These are phyloP conservation scores for Coemansia sp. DNA, from an alignment of 192 early-diverging fungal genomes.

Conservation along the genomic window DNA sequence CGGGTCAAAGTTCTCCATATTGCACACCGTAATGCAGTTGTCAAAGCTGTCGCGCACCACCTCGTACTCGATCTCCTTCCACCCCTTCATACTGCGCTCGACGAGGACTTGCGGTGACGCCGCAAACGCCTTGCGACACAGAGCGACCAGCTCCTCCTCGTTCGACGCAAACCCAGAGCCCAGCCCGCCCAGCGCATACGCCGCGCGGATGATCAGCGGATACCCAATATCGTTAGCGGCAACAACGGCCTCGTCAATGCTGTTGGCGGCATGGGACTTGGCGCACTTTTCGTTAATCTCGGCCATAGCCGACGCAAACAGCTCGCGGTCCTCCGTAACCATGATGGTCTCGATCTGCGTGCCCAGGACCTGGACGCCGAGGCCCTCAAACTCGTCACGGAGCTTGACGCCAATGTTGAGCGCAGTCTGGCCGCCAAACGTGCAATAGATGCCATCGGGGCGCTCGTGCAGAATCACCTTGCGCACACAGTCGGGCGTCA, in stretches of 20 bases:
- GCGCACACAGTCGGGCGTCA: slow-evolving; percentile 92
- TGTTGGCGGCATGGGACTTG: slow-evolving; percentile 79
- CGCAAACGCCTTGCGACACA: slow-evolving; percentile 89
- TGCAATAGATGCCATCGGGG: slow-evolving; percentile 98
- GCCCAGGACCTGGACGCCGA: slow-evolving; percentile 93
- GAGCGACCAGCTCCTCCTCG: slow-evolving; percentile 76
- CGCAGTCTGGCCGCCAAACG: slow-evolving; percentile 99
- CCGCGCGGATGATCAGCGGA: slow-evolving; percentile 95
- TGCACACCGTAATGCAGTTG: slow-evolving; percentile 99
- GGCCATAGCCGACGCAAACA: slow-evolving; percentile 84
- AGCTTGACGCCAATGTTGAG: slow-evolving; percentile 95
- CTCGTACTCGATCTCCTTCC: slow-evolving; percentile 99
- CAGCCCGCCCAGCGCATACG: slow-evolving; percentile 95
- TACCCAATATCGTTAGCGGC: slow-evolving; percentile 92
- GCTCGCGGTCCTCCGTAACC: slow-evolving; percentile 96
- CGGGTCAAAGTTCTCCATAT: slow-evolving; percentile 99
- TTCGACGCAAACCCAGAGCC: slow-evolving; percentile 97
- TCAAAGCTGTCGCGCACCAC: slow-evolving; percentile 93
- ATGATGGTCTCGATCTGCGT: slow-evolving; percentile 96
- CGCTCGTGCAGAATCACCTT: slow-evolving; percentile 95
- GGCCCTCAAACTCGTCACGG: slow-evolving; percentile 78
- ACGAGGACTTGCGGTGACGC: slow-evolving; percentile 93
- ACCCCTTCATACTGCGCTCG: slow-evolving; percentile 98
- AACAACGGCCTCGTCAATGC: slow-evolving; percentile 80
- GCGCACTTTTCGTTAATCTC: slow-evolving; percentile 94